phyloP scores from a whole-genome alignment of 352 stramenopile species.

The Thalassiosira exigua region DNA sequence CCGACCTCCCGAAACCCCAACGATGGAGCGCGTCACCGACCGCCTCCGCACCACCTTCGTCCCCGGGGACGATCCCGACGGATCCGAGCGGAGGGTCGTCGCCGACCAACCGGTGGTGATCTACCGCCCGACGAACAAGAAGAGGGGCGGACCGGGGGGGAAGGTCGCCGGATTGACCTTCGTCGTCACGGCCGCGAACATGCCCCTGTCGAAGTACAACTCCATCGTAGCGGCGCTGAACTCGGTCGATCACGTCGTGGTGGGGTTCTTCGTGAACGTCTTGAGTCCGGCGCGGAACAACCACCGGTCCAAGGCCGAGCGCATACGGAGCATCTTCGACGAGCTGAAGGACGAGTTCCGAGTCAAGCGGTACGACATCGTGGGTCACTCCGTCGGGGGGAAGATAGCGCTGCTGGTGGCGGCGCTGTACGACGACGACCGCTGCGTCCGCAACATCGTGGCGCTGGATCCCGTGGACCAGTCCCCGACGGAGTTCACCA shows the following conservation, averaged over 20 bases:
- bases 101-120: slow-evolving; percentile 29
- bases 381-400: slow-evolving; percentile 44
- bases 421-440: slow-evolving; percentile 39
- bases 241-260: slow-evolving; percentile 40
- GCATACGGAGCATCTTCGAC: slow-evolving; percentile 34
- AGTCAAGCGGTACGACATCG: slow-evolving; percentile 40
- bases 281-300: slow-evolving; percentile 33
- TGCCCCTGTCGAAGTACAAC: slow-evolving; percentile 46
- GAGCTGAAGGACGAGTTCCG: slow-evolving; percentile 39
- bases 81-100: slow-evolving; percentile 27
- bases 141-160: slow-evolving; percentile 5
- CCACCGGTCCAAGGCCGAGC: slow-evolving; percentile 37
- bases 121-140: slow-evolving; percentile 12
- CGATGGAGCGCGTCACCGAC: too few species aligned
- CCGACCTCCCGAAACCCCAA: too few species aligned
- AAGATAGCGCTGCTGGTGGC: slow-evolving; percentile 52
- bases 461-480: slow-evolving; percentile 56
- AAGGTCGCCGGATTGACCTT: slow-evolving; percentile 40
- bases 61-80: slow-evolving; percentile 33
- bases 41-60: slow-evolving; percentile 33
- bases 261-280: slow-evolving; percentile 49
- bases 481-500: slow-evolving; percentile 53
- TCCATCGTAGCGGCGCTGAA: slow-evolving; percentile 40
- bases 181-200: slow-evolving; percentile 42
- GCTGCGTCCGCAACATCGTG: slow-evolving; percentile 34